phyloP scores from a whole-genome alignment of 208 protist genomes.

The Leishmania guyanensis region DNA sequence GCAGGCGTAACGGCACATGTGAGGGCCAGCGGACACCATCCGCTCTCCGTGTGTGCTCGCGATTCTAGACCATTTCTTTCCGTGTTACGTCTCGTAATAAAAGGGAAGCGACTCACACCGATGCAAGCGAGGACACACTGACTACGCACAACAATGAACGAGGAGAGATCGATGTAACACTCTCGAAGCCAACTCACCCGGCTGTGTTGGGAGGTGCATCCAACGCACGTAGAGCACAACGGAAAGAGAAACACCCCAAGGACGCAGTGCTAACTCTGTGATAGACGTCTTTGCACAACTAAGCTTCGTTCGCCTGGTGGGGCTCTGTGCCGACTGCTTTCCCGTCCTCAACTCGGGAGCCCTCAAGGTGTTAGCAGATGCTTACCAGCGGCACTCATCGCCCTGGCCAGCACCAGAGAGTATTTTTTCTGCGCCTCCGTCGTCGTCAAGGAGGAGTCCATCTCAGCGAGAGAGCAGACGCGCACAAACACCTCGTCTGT shows the following conservation, averaged over 20 bases:
- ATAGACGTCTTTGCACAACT: not conserved
- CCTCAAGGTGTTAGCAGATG: constrained; percentile 16
- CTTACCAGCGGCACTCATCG: constrained; percentile 11
- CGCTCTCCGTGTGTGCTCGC: not conserved
- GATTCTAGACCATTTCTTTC: not conserved
- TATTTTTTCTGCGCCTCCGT: constrained; percentile 38
- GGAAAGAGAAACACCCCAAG: not conserved
- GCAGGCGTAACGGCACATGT: not conserved
- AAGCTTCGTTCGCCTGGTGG: not conserved
- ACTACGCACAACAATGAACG: not conserved
- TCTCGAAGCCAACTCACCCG: not conserved
- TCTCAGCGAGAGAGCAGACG: constrained; percentile 59
- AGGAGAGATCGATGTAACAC: not conserved
- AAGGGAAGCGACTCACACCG: not conserved
- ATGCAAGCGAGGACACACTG: not conserved
- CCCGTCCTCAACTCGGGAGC: not conserved
- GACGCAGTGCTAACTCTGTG: not conserved
- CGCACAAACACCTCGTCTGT: constrained; percentile 45
- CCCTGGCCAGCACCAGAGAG: constrained; percentile 20
- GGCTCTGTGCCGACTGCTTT: not conserved
- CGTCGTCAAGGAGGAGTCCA: constrained; percentile 37
- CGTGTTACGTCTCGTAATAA: not conserved
- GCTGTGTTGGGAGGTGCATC: not conserved
- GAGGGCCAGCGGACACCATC: not conserved
- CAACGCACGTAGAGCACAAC: not conserved